Conservation (phyloP, 306 rosid species). For the Prunus fruticosa region DNA sequence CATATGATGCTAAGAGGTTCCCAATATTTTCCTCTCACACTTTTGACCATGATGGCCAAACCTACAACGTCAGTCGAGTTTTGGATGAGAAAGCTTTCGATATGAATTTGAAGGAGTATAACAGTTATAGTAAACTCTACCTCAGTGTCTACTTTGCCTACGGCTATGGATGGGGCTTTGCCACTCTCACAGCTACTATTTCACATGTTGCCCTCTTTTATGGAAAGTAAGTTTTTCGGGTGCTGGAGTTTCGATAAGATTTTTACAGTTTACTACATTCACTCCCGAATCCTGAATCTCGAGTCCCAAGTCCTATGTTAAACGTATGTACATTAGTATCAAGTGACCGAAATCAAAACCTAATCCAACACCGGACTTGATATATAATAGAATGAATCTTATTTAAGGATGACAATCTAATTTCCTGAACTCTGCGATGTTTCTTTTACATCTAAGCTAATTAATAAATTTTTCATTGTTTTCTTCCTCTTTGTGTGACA, state of each 20-base stretch:
- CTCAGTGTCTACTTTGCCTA: slow-evolving; percentile 23
- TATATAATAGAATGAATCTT: not conserved
- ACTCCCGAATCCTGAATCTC: too few species aligned
- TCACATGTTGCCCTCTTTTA: slow-evolving; percentile 35
- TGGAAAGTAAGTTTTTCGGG: slow-evolving; percentile 20
- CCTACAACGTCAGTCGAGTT: slow-evolving; percentile 22
- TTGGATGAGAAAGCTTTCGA: slow-evolving; percentile 16
- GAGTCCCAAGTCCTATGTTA: too few species aligned
- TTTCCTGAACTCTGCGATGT: not conserved
- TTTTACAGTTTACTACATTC: too few species aligned
- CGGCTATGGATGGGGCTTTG: slow-evolving; percentile 29
- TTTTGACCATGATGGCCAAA: slow-evolving; percentile 22
- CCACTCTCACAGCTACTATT: slow-evolving; percentile 30
- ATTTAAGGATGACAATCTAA: not conserved
- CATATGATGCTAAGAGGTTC: slow-evolving; percentile 25
- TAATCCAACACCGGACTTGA: not conserved
- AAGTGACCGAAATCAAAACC: not conserved
- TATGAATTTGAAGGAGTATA: slow-evolving; percentile 14
- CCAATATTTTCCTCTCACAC: slow-evolving; percentile 27
- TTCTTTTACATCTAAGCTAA: not conserved
- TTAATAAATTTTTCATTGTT: not conserved
- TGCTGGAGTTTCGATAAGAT: too few species aligned
- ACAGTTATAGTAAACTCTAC: slow-evolving; percentile 20
- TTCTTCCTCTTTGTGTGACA: not conserved
- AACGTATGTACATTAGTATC: too few species aligned